Percentiles rank a stretch among this genome's conserved stretches.
phyloP scores from a whole-genome alignment of 2,329 filamentous ascomycete genomes.

The Botrytis galanthina region DNA sequence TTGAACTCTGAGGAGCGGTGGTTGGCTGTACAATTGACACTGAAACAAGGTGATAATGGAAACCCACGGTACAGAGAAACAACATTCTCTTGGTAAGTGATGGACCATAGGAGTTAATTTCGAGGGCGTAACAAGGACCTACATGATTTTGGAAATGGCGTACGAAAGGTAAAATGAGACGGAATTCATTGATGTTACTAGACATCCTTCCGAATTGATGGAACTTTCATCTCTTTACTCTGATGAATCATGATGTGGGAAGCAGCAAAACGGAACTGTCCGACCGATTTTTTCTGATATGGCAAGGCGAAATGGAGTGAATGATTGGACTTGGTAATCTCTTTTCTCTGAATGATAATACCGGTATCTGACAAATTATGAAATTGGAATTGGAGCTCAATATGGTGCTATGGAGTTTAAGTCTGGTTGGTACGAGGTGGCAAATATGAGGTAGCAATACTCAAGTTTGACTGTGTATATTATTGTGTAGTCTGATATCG shows the following conservation, averaged over 20 bases:
- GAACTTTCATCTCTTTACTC: neutral
- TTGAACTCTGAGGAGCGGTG: conserved; percentile 37
- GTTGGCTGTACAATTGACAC: conserved; percentile 36
- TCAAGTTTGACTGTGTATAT: conserved; percentile 14
- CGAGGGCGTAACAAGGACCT: conserved; percentile 3
- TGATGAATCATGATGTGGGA: neutral
- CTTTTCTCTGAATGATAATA: neutral
- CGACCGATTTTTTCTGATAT: neutral
- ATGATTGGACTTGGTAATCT: neutral
- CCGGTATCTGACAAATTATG: neutral
- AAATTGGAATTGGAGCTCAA: neutral
- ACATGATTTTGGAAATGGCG: conserved; percentile 4
- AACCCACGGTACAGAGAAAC: conserved; percentile 35
- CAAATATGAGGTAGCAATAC: conserved; percentile 7
- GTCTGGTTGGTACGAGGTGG: neutral
- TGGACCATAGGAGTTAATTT: conserved; percentile 9
- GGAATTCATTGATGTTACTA: conserved; percentile 1
- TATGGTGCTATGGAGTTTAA: neutral
- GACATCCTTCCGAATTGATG: neutral
- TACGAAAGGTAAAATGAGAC: neutral
- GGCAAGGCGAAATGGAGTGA: neutral
- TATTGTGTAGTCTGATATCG: conserved; percentile 16
- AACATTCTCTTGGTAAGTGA: conserved; percentile 37
- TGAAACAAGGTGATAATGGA: conserved; percentile 30
- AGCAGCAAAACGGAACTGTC: neutral